Evolutionary conservation across 805 yeast species (phyloP), one percentile per base, ranked within the genome.

Genomic region (Barnettozyma populi): DNA sequence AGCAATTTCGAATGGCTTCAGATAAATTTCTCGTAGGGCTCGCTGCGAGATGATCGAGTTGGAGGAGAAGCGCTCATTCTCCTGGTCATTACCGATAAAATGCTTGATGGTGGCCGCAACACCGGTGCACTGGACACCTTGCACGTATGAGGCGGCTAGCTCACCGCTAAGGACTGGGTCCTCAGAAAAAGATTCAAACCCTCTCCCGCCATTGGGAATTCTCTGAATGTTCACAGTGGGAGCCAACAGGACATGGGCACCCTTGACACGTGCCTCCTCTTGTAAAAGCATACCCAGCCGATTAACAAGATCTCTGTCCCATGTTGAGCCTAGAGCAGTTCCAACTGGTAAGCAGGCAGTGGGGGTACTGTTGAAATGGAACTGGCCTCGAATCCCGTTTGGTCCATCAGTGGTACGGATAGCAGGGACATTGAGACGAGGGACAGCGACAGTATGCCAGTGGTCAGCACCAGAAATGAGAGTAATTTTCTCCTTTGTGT

Each of bases 11-110:
- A 81, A 81, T 1, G 86, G 85, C 50, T 71, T 69, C 57, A 81
- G 67, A 59, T 81, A 81, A 36, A 81, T 72, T 62, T 81, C 86
- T 52, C 86, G 69, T 48, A 81, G 64, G 1, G 86, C 86, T 51
- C 86, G 64, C 54, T 78, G 76, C 2, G 81, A 65, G 42, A 81
- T 67, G 21, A 73, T 61, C 7, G 79, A 63, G 57, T 79, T 71
- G 32, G 74, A 71, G 2, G 71, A 64, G 45, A 60, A 64, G 44
- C 86, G 65, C 38, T 75, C 75, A 46, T 78, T 74, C 56, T 81
- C 86, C 59, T 71, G 75, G 55, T 81, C 86, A 53, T 81, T 80
- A 57, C 80, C 71, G 21, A 78, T 68, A 56, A 39, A 44, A 34
- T 44, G 47, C n/a, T 44, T 44, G 34, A 44, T 44, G 4, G 47